A percentile compares a stretch with the other conserved stretches of the same genome.
phyloP scores from a whole-genome alignment of 2,329 filamentous ascomycete species.

The Parastagonospora avenae region DNA sequence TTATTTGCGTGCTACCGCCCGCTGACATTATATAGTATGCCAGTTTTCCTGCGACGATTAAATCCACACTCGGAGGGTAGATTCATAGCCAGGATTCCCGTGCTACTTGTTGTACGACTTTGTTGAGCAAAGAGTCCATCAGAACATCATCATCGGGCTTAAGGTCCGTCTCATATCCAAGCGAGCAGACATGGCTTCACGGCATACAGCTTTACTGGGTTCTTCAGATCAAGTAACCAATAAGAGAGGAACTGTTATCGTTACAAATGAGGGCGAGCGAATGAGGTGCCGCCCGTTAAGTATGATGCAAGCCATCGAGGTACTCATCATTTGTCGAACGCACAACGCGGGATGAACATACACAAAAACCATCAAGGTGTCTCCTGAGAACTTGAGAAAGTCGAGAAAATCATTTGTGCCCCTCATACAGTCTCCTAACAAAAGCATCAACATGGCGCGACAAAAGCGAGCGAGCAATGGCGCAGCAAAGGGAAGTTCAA shows the following conservation, averaged over 20 bases:
- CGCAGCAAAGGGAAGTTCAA: slow-evolving; percentile 8
- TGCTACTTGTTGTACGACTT: no score
- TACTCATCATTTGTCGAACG: slow-evolving; percentile 35
- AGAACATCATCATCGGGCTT: no score
- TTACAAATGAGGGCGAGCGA: slow-evolving; percentile 2
- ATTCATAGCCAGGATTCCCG: no score
- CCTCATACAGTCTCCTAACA: neutral
- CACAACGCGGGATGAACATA: slow-evolving; percentile 20
- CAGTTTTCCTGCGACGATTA: no score
- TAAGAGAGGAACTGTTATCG: neutral
- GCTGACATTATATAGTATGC: no score
- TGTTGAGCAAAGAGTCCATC: no score
- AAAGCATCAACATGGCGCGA: slow-evolving; percentile 17
- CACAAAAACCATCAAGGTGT: slow-evolving; percentile 21
- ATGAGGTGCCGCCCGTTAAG: slow-evolving; percentile 17
- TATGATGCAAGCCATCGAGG: slow-evolving; percentile 41
- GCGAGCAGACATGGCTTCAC: neutral
- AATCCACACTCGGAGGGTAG: no score
- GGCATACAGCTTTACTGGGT: neutral
- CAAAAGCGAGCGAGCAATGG: slow-evolving; percentile 26
- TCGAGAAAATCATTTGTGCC: neutral
- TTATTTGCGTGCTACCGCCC: no score
- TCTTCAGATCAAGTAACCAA: neutral
- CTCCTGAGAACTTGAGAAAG: neutral
- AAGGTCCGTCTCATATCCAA: neutral